Base-by-base conservation (phyloP, 768 basidiomycete genomes). In the Leucogyrophana mollusca region DNA sequence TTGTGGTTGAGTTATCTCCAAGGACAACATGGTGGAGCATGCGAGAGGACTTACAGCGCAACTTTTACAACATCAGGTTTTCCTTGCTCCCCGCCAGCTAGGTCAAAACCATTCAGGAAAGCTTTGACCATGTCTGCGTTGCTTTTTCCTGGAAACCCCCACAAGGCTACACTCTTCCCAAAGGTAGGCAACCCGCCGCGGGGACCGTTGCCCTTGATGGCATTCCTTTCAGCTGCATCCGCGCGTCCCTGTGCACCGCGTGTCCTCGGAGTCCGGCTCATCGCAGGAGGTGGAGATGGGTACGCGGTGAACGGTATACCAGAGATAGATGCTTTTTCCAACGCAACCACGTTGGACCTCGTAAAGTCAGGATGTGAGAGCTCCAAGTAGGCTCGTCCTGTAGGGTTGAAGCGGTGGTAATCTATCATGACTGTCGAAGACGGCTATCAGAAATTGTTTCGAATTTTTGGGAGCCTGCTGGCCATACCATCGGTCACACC, bases 381-480 rank as follows among this genome's bases (percentile, higher is more conserved):
- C 11, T 79, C 77, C 38, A 91, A 61, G 52, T 77, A 67, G 6
- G 85, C 88, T 17, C 66, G 64, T 23, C 81, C 78, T 2, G 78
- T 80, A 6, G 85, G 83, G 18, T 66, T 57, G 64, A 87, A 86
- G 42, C 74, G 74, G 32, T 71, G 54, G 55, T 90, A 87, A 43
- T 82, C 70, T 22, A 87, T 56, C 16, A 75, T 69, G 20, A 83
- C 87, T 88, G 50, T 14, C 14, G n/a, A 9, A 27, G 5, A 9
- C 23, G 30, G n/a, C 16, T 34, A 45, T 22, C 25, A 14, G 18
- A 30, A 22, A 18, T 4, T 18, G 16, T 23, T 43, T 14, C 8
- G 9, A 36, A 44, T 30, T 43, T 37, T 9, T 20, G 13, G 32
- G 11, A 9, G 16, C n/a, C n/a, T n/a, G n/a, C n/a, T n/a, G 40